These are phyloP conservation scores for Amanita exitialis DNA, from an alignment of 768 basidiomycete genomes.

Conservation along the genomic window DNA sequence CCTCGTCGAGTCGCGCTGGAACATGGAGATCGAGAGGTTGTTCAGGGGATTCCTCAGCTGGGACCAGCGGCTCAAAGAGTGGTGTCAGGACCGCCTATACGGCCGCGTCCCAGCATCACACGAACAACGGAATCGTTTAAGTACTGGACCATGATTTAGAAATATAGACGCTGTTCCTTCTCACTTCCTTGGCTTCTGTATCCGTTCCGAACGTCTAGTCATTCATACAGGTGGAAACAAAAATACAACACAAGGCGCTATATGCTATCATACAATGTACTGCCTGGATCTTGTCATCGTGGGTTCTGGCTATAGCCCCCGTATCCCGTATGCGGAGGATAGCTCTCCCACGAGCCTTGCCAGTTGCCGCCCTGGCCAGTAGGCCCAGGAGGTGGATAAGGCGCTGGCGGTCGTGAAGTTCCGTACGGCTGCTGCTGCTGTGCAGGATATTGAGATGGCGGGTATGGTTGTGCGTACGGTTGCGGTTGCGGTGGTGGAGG, in stretches of 20 bases:
- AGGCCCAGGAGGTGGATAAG: neutral
- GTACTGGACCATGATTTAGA: neutral
- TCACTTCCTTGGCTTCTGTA: no score
- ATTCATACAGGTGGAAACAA: no score
- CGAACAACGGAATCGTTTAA: neutral
- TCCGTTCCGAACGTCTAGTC: no score
- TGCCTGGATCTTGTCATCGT: neutral
- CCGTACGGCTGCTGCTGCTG: conserved; percentile 13
- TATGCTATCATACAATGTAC: neutral
- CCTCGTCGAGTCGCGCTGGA: conserved; percentile 48
- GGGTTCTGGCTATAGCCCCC: conserved; percentile 1
- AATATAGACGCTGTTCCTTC: no score
- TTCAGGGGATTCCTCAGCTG: conserved; percentile 32
- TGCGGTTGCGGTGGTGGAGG: conserved; percentile 16
- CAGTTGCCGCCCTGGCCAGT: neutral
- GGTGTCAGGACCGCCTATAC: conserved; percentile 38
- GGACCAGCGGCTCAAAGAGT: conserved; percentile 35
- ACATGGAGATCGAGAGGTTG: conserved; percentile 38
- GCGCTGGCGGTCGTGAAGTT: conserved; percentile 7
- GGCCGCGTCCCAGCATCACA: conserved; percentile 14
- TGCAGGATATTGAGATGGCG: conserved; percentile 7
- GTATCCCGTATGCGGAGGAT: conserved; percentile 2
- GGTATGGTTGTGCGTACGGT: conserved; percentile 11
- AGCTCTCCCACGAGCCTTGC: conserved; percentile 5
- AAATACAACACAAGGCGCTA: no score